These are phyloP conservation scores for Ophiosphaerella herpotricha DNA, from an alignment of 2,329 filamentous ascomycete genomes.

Conservation along the genomic window DNA sequence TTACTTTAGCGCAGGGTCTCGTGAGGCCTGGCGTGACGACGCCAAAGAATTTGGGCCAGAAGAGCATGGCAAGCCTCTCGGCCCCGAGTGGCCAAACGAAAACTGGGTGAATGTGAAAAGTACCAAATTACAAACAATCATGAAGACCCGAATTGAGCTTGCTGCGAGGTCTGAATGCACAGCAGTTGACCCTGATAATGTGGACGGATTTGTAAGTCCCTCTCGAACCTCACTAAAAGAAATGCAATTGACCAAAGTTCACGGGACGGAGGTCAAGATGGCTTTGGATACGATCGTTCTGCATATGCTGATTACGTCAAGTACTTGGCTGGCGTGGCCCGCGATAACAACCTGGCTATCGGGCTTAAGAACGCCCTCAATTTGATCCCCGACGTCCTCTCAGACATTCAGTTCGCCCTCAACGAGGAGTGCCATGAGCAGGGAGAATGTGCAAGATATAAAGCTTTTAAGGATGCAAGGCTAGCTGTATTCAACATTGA, in stretches of 20 bases:
- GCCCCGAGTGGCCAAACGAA: conserved; percentile 48
- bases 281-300: conserved; percentile 56
- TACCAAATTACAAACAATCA: conserved; percentile 63
- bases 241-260: background rate
- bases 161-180: conserved; percentile 59
- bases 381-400: conserved; percentile 58
- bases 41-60: conserved; percentile 24
- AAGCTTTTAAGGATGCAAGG: conserved; percentile 59
- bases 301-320: conserved; percentile 64
- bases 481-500: conserved; percentile 76
- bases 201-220: conserved; percentile 63
- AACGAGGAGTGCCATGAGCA: conserved; percentile 70
- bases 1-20: conserved; percentile 74
- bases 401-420: conserved; percentile 65
- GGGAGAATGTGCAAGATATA: conserved; percentile 54
- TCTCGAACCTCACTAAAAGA: background rate
- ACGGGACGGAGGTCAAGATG: conserved; percentile 58
- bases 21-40: conserved; percentile 66
- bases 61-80: conserved; percentile 45
- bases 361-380: conserved; percentile 70
- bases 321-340: conserved; percentile 62
- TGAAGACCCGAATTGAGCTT: conserved; percentile 62
- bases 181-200: conserved; percentile 71
- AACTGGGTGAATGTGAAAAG: conserved; percentile 67
- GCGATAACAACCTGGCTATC: conserved; percentile 59